Conservation (phyloP, 2,329 filamentous ascomycete genomes). For the Ophiostoma perfectum region DNA sequence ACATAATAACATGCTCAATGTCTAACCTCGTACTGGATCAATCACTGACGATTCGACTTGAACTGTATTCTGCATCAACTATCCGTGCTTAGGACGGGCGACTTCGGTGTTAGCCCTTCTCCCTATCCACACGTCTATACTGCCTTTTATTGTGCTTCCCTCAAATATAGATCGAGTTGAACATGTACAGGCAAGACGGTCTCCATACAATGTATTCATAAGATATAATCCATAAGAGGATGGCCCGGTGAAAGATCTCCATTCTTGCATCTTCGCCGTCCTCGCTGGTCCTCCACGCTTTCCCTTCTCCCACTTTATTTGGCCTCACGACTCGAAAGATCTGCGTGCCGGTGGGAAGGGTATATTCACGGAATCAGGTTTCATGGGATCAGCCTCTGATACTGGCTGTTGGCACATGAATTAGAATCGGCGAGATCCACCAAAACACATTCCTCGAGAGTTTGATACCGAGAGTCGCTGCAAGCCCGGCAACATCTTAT, state of each 20-base stretch:
- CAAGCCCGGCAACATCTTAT: not conserved
- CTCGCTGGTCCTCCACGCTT: not conserved
- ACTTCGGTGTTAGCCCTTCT: too few relatives aligned
- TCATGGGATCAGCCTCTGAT: not conserved
- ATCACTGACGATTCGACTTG: too few relatives aligned
- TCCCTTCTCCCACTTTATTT: not conserved
- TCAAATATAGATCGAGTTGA: not conserved
- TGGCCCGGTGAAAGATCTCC: constrained; percentile 5
- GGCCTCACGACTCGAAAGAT: not conserved
- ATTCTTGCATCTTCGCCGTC: not conserved
- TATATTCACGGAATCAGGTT: not conserved
- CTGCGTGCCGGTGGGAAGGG: not conserved
- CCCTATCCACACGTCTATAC: not conserved
- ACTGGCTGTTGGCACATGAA: not conserved
- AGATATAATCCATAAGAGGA: not conserved
- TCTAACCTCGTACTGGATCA: too few relatives aligned
- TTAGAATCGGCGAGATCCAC: not conserved
- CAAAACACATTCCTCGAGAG: not conserved
- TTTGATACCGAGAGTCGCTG: not conserved
- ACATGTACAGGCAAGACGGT: not conserved
- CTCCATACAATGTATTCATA: too few relatives aligned
- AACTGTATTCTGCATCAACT: too few relatives aligned
- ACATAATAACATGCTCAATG: too few relatives aligned
- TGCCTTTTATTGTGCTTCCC: not conserved
- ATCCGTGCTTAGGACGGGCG: too few relatives aligned